Evolutionary conservation across 768 basidiomycete species (phyloP).

Genomic region (Boletus vinaceobasis): DNA sequence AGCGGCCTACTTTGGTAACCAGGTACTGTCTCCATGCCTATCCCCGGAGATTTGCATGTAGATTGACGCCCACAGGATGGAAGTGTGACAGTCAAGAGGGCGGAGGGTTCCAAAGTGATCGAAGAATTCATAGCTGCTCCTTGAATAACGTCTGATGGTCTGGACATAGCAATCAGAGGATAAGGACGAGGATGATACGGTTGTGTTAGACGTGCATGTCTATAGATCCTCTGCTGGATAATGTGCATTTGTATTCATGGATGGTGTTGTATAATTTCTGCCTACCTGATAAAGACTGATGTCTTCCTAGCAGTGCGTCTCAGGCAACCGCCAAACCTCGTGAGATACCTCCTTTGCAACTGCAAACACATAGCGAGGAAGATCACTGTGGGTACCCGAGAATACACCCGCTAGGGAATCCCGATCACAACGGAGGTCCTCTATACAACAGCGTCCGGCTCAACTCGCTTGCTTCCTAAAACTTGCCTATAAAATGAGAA

Average conservation of each 20-base stretch:
- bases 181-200: too few relatives aligned
- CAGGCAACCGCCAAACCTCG: neutral
- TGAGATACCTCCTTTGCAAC: too few relatives aligned
- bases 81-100: conserved; percentile 60
- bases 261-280: neutral
- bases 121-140: conserved; percentile 17
- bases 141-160: neutral
- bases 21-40: conserved; percentile 39
- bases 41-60: neutral
- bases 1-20: conserved; percentile 96
- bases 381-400: too few relatives aligned
- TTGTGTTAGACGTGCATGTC: neutral
- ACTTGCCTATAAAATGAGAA: too few relatives aligned
- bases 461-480: too few relatives aligned
- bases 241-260: neutral
- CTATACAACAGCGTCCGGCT: too few relatives aligned
- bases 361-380: too few relatives aligned
- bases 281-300: neutral
- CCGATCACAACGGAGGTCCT: too few relatives aligned
- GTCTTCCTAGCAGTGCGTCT: neutral
- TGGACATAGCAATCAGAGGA: neutral
- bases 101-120: conserved; percentile 17
- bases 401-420: too few relatives aligned
- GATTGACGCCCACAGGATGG: conserved; percentile 48
- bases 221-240: neutral